Evolutionary conservation across 352 stramenopile species (phyloP).

Genomic region (Pseudoperonospora humuli): DNA sequence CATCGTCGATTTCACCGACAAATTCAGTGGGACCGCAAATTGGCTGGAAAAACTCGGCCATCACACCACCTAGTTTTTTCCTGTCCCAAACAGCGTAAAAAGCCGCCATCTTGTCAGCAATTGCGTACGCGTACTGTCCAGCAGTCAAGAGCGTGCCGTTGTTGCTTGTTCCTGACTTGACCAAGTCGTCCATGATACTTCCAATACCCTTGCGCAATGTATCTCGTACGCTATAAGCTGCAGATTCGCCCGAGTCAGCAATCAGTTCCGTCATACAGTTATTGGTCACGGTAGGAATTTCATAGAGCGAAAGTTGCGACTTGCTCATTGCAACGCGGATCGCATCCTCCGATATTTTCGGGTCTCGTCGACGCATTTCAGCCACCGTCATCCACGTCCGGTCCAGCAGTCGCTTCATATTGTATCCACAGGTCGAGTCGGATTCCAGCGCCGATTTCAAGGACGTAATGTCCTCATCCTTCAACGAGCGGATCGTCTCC

Average conservation of each 20-base stretch:
- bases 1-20: conserved; percentile 41
- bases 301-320: conserved; percentile 37
- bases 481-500: conserved; percentile 14
- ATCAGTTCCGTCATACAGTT: conserved; percentile 36
- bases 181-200: conserved; percentile 37
- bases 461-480: conserved; percentile 20
- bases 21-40: conserved; percentile 44
- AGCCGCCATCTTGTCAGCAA: conserved; percentile 34
- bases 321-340: conserved; percentile 24
- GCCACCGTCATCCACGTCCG: conserved; percentile 27
- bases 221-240: conserved; percentile 30
- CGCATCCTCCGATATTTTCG: conserved; percentile 24
- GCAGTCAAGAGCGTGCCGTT: conserved; percentile 26
- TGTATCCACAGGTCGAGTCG: conserved; percentile 25
- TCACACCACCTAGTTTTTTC: conserved; percentile 32
- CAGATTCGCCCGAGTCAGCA: conserved; percentile 12
- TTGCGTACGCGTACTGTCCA: conserved; percentile 30
- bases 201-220: conserved; percentile 39
- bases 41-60: conserved; percentile 43
- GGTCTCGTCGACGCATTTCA: conserved; percentile 20
- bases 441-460: conserved; percentile 22
- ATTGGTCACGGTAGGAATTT: conserved; percentile 40
- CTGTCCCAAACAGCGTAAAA: conserved; percentile 40
- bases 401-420: conserved; percentile 26
- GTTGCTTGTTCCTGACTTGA: conserved; percentile 33